Conservation (phyloP, 768 basidiomycete species). For the Tricholoma terreum region DNA sequence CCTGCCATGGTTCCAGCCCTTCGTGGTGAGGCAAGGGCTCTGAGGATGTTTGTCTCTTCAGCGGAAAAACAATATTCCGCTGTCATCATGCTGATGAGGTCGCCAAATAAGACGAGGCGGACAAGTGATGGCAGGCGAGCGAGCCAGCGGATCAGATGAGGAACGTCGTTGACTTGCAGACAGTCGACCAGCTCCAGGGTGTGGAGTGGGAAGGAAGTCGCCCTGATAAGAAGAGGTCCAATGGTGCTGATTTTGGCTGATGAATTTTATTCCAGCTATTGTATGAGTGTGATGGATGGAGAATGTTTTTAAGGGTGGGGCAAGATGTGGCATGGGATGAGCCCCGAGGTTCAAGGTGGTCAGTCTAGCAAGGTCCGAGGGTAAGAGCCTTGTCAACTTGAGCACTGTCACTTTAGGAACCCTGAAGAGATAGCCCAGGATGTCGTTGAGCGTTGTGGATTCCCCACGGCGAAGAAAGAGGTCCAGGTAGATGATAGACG, state of each 20-base stretch:
- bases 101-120: conserved; percentile 20
- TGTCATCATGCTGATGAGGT: conserved; percentile 12
- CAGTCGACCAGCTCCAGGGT: conserved; percentile 25
- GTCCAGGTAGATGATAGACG: conserved; percentile 22
- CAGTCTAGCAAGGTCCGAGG: too few species aligned
- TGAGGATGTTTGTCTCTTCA: conserved; percentile 16
- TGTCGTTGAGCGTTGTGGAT: conserved; percentile 1
- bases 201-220: conserved; percentile 19
- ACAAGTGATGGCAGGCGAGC: conserved; percentile 25
- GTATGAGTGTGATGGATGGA: conserved; percentile 12
- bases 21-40: conserved; percentile 21
- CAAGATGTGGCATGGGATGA: conserved; percentile 17
- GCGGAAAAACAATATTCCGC: neutral
- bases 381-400: conserved; percentile 13
- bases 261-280: neutral
- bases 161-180: conserved; percentile 18
- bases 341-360: neutral
- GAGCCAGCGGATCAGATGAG: conserved; percentile 29
- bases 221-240: conserved; percentile 21
- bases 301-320: conserved; percentile 22
- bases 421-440: conserved; percentile 11
- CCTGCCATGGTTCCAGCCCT: conserved; percentile 10
- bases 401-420: conserved; percentile 19
- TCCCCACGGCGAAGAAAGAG: conserved; percentile 3
- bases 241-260: neutral